Conservation (phyloP, 2,329 filamentous ascomycete species). For the Pseudocercospora fuligena region DNA sequence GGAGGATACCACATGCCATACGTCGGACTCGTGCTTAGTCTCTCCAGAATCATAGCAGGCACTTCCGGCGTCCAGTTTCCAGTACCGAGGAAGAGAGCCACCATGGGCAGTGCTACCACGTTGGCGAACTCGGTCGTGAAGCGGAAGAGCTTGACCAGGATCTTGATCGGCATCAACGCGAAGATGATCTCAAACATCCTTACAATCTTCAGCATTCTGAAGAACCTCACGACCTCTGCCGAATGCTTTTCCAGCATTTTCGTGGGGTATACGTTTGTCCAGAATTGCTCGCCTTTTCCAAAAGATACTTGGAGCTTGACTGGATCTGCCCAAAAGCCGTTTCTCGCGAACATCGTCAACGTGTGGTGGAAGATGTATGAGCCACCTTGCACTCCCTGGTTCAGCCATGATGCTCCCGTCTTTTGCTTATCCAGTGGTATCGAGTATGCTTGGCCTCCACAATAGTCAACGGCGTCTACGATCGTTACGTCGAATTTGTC, state of each 20-base stretch:
- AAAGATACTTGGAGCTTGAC: slow-evolving; percentile 68
- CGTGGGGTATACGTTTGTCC: slow-evolving; percentile 66
- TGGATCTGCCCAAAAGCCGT: slow-evolving; percentile 61
- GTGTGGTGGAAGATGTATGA: slow-evolving; percentile 71
- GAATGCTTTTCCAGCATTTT: slow-evolving; percentile 59
- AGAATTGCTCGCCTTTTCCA: slow-evolving; percentile 66
- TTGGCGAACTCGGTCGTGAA: slow-evolving; percentile 74
- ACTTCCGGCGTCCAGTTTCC: slow-evolving; percentile 77
- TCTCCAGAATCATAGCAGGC: slow-evolving; percentile 66
- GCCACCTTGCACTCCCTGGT: slow-evolving; percentile 66
- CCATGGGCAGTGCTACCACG: slow-evolving; percentile 71
- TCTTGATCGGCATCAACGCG: slow-evolving; percentile 64
- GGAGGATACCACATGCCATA: slow-evolving; percentile 64
- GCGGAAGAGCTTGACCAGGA: slow-evolving; percentile 69
- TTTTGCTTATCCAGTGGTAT: slow-evolving; percentile 60
- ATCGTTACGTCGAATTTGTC: slow-evolving; percentile 69
- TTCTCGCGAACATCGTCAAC: slow-evolving; percentile 65
- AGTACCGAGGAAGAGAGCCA: slow-evolving; percentile 75
- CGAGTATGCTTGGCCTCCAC: slow-evolving; percentile 65
- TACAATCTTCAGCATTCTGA: slow-evolving; percentile 60
- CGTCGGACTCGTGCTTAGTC: slow-evolving; percentile 57
- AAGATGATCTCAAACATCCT: slow-evolving; percentile 65
- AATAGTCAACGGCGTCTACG: slow-evolving; percentile 62
- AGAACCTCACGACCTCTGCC: slow-evolving; percentile 61
- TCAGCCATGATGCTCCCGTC: slow-evolving; percentile 62